These are phyloP conservation scores for Lichtheimia corymbifera DNA, from an alignment of 371 early-diverging fungal genomes.

Conservation along the genomic window DNA sequence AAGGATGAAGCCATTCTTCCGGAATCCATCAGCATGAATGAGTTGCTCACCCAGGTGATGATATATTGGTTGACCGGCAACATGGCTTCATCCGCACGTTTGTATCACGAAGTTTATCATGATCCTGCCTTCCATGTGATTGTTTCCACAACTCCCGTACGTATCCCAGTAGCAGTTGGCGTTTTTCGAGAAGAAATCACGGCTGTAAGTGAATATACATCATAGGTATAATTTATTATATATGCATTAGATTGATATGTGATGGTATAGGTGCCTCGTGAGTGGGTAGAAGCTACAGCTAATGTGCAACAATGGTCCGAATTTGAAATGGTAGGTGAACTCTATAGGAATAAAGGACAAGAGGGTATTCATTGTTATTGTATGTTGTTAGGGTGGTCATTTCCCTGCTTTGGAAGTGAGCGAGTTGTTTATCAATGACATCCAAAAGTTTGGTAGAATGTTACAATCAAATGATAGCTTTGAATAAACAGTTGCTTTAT, in stretches of 20 bases:
- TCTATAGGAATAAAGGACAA: background rate
- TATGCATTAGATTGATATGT: background rate
- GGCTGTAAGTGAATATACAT: conserved; percentile 45
- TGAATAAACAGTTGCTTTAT: too few species aligned
- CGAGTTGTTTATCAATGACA: conserved; percentile 45
- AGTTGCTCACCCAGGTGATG: conserved; percentile 58
- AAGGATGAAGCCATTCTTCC: conserved; percentile 36
- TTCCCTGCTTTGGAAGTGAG: conserved; percentile 69
- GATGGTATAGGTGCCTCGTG: conserved; percentile 43
- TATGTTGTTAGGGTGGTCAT: conserved; percentile 58
- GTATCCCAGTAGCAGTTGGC: conserved; percentile 56
- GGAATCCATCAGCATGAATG: conserved; percentile 39
- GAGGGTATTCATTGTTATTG: background rate
- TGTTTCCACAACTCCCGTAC: too few species aligned
- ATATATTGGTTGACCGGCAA: conserved; percentile 66
- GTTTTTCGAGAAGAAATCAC: conserved; percentile 61
- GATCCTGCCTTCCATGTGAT: conserved; percentile 14
- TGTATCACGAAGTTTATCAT: conserved; percentile 27
- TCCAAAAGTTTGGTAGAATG: conserved; percentile 36
- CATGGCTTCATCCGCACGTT: conserved; percentile 64
- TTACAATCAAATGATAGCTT: conserved; percentile 8
- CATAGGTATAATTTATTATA: background rate
- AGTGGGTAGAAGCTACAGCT: conserved; percentile 52
- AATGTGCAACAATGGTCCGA: conserved; percentile 30
- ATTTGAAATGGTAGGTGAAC: conserved; percentile 23